Conservation (phyloP, 2,329 filamentous ascomycete genomes). For the Cladobotryum mycophilum region DNA sequence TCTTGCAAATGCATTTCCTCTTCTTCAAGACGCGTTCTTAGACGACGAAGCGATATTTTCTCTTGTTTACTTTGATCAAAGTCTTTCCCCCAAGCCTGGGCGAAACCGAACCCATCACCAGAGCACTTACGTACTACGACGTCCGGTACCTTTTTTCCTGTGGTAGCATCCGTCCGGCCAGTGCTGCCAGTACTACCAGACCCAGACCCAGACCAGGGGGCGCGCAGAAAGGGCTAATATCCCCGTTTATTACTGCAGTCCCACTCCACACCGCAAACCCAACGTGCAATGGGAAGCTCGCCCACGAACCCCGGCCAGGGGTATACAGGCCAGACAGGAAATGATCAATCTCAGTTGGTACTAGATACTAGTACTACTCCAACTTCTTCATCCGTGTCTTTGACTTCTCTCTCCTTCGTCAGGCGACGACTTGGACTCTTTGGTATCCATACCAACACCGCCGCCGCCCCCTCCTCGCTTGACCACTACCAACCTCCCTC, state of each 20-base stretch:
- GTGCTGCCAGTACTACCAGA: conserved; percentile 5
- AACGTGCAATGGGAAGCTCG: conserved; percentile 10
- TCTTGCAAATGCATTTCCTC: too few relatives aligned
- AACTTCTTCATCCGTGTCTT: background rate
- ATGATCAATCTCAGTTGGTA: background rate
- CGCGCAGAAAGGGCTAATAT: conserved; percentile 8
- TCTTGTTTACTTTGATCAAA: too few relatives aligned
- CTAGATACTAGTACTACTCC: background rate
- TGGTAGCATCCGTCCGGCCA: conserved; percentile 3
- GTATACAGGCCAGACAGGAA: conserved; percentile 7
- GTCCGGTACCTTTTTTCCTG: background rate
- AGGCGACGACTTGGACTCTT: background rate
- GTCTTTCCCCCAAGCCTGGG: too few relatives aligned
- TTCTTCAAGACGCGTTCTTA: too few relatives aligned
- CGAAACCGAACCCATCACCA: too few relatives aligned
- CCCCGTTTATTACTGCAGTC: conserved; percentile 7
- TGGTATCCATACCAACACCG: background rate
- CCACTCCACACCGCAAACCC: conserved; percentile 8
- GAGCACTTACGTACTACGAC: too few relatives aligned
- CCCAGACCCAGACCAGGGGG: conserved; percentile 1
- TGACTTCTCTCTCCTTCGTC: background rate
- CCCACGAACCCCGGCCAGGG: conserved; percentile 11
- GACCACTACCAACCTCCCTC: conserved; percentile 11
- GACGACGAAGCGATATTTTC: too few relatives aligned
- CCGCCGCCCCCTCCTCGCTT: conserved; percentile 10